phyloP scores from a whole-genome alignment of 768 basidiomycete genomes.

The Fibroporia radiculosa region DNA sequence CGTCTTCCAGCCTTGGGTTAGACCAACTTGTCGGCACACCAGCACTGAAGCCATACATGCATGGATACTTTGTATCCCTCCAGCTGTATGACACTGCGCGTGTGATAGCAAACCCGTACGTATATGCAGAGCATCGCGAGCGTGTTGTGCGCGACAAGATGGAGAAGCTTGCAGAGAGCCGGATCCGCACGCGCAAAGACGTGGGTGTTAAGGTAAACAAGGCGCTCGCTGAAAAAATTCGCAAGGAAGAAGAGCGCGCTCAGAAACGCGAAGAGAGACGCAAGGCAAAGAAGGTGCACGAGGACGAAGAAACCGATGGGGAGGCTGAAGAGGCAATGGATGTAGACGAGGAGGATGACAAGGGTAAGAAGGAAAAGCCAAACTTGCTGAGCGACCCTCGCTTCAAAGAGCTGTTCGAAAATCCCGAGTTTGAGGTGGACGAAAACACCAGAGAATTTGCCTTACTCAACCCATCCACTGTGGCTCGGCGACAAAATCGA shows the following conservation, averaged over 20 bases:
- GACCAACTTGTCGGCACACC: conserved; percentile 93
- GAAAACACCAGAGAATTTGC: conserved; percentile 82
- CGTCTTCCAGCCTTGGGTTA: conserved; percentile 65
- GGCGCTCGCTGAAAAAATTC: conserved; percentile 79
- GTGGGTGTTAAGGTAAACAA: conserved; percentile 73
- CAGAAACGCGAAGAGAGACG: conserved; percentile 43
- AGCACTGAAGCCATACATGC: conserved; percentile 98
- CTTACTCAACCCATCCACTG: conserved; percentile 86
- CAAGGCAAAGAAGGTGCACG: conserved; percentile 30
- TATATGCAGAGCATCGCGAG: conserved; percentile 91
- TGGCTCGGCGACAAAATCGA: conserved; percentile 39
- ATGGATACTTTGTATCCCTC: conserved; percentile 96
- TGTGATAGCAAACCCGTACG: conserved; percentile 93
- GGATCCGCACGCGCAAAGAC: conserved; percentile 81
- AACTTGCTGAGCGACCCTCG: conserved; percentile 78
- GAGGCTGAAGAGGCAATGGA: conserved; percentile 24
- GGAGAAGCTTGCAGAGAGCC: conserved; percentile 87
- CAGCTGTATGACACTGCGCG: conserved; percentile 95
- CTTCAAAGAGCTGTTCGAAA: conserved; percentile 85
- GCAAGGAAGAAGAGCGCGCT: conserved; percentile 55
- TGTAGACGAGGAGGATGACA: conserved; percentile 22
- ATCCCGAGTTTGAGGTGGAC: conserved; percentile 89
- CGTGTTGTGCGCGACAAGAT: conserved; percentile 81
- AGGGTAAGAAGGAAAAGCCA: conserved; percentile 24
- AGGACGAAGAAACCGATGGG: conserved; percentile 35